Evolutionary conservation across 352 stramenopile genomes (phyloP).

Genomic region (Lagenidium giganteum): DNA sequence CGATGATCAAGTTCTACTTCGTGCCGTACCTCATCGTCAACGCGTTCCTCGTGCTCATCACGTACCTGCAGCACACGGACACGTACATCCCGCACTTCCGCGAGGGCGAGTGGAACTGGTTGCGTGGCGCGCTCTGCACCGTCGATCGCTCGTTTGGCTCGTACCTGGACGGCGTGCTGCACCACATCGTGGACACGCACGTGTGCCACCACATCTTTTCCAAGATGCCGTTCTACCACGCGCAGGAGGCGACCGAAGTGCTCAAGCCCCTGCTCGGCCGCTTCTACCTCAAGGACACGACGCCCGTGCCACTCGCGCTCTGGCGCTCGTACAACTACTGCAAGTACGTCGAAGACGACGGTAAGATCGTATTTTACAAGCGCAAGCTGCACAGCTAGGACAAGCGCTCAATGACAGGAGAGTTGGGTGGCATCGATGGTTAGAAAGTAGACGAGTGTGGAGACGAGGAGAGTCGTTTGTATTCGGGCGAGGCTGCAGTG

Average conservation of each 20-base stretch:
- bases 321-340: conserved; percentile 91
- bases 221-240: conserved; percentile 99
- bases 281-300: conserved; percentile 95
- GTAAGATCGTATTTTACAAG: conserved; percentile 91
- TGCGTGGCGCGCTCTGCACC: conserved; percentile 95
- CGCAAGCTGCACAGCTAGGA: conserved; percentile 28
- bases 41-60: conserved; percentile 96
- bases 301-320: conserved; percentile 84
- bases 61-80: conserved; percentile 98
- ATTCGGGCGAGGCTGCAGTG: no score
- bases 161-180: conserved; percentile 95
- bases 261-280: conserved; percentile 92
- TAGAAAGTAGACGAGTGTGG: background rate
- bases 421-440: no score
- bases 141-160: conserved; percentile 96
- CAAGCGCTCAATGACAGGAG: no score
- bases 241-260: conserved; percentile 91
- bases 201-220: conserved; percentile 98
- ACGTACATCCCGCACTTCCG: conserved; percentile 97
- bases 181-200: conserved; percentile 98
- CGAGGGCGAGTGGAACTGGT: conserved; percentile 94
- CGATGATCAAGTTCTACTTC: conserved; percentile 94
- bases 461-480: conserved; percentile 1
- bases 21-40: conserved; percentile 96
- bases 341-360: conserved; percentile 93